Base-by-base conservation (phyloP, 352 stramenopile species). In the Pythium apleroticum region DNA sequence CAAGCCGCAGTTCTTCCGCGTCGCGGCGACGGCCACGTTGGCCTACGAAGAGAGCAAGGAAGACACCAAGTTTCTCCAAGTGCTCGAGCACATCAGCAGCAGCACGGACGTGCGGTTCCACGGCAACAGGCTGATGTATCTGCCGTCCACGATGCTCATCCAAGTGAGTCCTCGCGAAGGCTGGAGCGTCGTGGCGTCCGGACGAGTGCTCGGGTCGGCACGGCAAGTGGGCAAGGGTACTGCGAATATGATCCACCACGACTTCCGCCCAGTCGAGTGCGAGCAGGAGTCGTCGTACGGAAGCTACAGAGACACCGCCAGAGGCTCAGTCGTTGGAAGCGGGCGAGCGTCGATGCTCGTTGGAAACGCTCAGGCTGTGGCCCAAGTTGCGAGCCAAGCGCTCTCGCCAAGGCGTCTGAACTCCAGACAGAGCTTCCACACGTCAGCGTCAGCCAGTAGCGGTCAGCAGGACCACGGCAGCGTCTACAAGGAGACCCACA, bases 31-130 rank as follows among this genome's bases (percentile, higher is more conserved):
- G 2, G 70, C 62, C 31, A 62, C 62, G 19, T 53, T 62, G 4
- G 53, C 71, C 1, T 72, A 67, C 8, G 76, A 81, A 22, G 70
- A 82, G 24, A 49, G 10, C 57, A 72, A 71, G 59, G 67, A 74
- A 45, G 63, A 71, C 28, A 68, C 57, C 55, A 41, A 56, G 55
- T 54, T 59, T 11, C n/a, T 74, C 7, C 75, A 79, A 41, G 56
- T 71, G 0, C 65, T 90, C 31, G 81, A 90, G 52, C 81, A 90
- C 39, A 57, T 72, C 27, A 76, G 68, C 39, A 84, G 60, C 56
- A 86, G 75, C 57, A 28, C 71, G 14, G 81, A 90, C 39, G 30
- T 66, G 15, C 77, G 81, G 15, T 90, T 84, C 48, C 72, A 81
- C 35, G 76, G 71, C 41, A 74, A 75, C 22, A 63, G 66, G 0